Evolutionary conservation across 2,329 filamentous ascomycete genomes (phyloP).

Genomic region (Colletotrichum sp.): DNA sequence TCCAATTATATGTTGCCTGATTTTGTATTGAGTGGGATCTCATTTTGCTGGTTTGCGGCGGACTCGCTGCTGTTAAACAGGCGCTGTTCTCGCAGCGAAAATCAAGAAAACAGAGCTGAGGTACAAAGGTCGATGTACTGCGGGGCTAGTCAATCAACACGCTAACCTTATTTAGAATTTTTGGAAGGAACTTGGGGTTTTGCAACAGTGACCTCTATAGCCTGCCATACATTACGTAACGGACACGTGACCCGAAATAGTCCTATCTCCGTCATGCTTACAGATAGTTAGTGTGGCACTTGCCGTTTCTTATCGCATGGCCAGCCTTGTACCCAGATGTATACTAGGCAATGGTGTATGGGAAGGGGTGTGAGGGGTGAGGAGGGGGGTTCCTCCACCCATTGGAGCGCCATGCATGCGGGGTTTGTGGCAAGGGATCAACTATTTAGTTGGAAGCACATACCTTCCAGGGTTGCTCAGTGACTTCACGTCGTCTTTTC

Average conservation of each 20-base stretch:
- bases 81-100: too few species aligned
- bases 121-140: too few species aligned
- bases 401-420: constrained; percentile 2
- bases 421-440: neutral
- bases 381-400: neutral
- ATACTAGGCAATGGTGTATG: neutral
- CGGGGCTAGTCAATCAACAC: too few species aligned
- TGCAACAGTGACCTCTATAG: too few species aligned
- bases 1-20: too few species aligned
- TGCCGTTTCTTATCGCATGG: constrained; percentile 6
- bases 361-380: neutral
- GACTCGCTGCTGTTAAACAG: too few species aligned
- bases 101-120: too few species aligned
- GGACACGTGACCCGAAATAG: neutral
- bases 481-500: constrained; percentile 2
- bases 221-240: too few species aligned
- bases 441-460: constrained; percentile 13
- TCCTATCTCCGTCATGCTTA: neutral
- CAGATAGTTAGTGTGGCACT: neutral
- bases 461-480: neutral
- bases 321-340: neutral
- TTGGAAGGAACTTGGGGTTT: too few species aligned
- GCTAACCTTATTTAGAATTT: too few species aligned
- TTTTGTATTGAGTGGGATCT: too few species aligned
- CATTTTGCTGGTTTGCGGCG: too few species aligned